These are phyloP conservation scores for Leucoagaricus sp. DNA, from an alignment of 1,284 basidiomycete genomes.

Conservation along the genomic window DNA sequence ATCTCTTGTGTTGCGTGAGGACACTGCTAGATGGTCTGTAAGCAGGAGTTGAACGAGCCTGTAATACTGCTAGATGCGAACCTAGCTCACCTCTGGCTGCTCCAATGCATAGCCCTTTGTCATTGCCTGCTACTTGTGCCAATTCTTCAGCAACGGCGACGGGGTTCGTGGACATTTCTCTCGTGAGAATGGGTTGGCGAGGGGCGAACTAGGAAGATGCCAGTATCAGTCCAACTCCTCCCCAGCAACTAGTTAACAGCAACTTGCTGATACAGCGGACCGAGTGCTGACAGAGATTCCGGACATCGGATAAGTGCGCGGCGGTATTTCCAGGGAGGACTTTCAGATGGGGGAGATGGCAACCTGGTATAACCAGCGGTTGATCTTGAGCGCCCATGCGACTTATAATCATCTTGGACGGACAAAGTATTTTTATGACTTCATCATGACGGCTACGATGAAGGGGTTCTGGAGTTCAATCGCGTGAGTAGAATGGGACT, in stretches of 20 bases:
- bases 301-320: neutral
- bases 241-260: neutral
- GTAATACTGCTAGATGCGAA: neutral
- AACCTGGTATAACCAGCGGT: neutral
- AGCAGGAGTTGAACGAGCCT: too few relatives aligned
- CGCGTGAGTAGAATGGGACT: constrained; percentile 1
- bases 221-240: neutral
- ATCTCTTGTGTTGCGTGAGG: neutral
- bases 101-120: neutral
- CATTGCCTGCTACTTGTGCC: neutral
- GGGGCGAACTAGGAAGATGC: neutral
- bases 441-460: constrained; percentile 11
- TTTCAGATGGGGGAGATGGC: neutral
- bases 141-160: neutral
- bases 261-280: neutral
- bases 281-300: neutral
- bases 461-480: neutral
- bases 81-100: neutral
- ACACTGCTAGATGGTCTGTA: neutral
- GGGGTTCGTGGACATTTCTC: neutral
- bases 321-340: neutral
- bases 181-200: neutral
- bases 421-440: constrained; percentile 3
- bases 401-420: neutral
- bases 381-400: neutral